Evolutionary conservation across 2,329 filamentous ascomycete genomes (phyloP), one percentile per base, ranked within the genome.

Genomic region (Akanthomyces dipterigenus): DNA sequence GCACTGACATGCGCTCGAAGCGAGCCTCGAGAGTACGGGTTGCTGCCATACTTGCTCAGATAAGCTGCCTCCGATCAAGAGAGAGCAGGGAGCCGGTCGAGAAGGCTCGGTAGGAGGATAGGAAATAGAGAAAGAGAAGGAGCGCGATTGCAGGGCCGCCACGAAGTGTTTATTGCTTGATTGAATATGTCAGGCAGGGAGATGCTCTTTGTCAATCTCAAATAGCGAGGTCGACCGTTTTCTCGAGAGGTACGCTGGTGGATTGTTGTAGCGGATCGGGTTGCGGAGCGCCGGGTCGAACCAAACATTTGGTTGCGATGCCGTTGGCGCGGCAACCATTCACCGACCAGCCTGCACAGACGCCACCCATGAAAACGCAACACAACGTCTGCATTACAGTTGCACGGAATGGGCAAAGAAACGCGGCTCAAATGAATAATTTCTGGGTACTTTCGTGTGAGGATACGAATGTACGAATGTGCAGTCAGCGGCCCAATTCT

Each of bases 1-100:
- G 88, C 64, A 97, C 90, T 22, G 90, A 88, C 77, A 97, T 85
- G 75, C 88, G 88, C 85, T 96, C 92, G 71, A 98, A 91, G 69
- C 90, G 90, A 76, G 89, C 81, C 78, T 97, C 93, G 51, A 98
- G 81, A 56, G 85, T 86, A 68, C 90, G 85, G 63, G 89, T 84
- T 65, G 93, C 85, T 89, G 55, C 50, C 53, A 59, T 57, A 1
- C 26, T 50, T 38, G 22, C 16, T 28, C 24, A 40, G 42, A 28
- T 20, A 40, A 20, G 55, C 34, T 26, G 42, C 34, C 26, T n/a
- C 31, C 18, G 28, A 50, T 20, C 3, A 9, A 40, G 16, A 34
- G 34, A 18, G 24, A 58, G 24, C n/a, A 24, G 24, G 26, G 28
- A 34, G 31, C 48, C 26, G 22, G 45, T 43, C 45, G 34, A 24